Base-by-base conservation (phyloP, 164 flowering plant genomes). In the Hamamelis virginiana region DNA sequence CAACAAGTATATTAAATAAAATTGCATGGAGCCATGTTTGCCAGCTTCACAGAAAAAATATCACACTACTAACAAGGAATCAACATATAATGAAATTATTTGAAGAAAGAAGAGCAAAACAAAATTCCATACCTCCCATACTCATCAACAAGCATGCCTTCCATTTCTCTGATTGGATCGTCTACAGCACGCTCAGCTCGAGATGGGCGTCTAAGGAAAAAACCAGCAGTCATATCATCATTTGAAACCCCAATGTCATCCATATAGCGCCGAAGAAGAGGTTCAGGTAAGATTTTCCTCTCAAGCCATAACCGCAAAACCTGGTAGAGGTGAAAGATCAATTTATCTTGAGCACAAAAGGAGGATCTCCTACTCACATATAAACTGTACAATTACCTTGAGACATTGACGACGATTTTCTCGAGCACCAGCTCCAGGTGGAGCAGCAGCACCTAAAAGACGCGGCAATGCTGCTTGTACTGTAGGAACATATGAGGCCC, bases 131-230 rank as follows among this genome's bases (percentile, higher is more conserved):
- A 95, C 99, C 98, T 95, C 59, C 97, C 99, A 82, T 95, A 95
- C 75, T 95, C 99, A 80, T 96, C 99, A 66, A 96, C 95, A 72
- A 87, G 83, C 91, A 96, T 91, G 78, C 94, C 99, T 76, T 96
- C 99, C 95, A 96, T 96, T 78, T 96, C 98, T 70, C 99, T 88
- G 19, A 91, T 88, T 47, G 99, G 98, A 80, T 95, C 99, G 89
- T 95, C 99, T 23, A 95, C 75, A 65, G 97, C 86, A 50, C 99
- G 90, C 69, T 92, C 97, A 69, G 91, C 80, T 67, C 98, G 87
- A 63, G 96, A 91, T 56, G 97, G 96, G 14, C 99, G 97, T 74
- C 89, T 82, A 57, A 80, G 78, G 48, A 80, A 83, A 64, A 81
- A 71, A 33, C 89, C 91, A 76, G 82, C 71, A 68, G 81, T 68